These are phyloP conservation scores for Colletotrichum limetticola DNA, from an alignment of 2,329 filamentous ascomycete genomes.

Conservation along the genomic window DNA sequence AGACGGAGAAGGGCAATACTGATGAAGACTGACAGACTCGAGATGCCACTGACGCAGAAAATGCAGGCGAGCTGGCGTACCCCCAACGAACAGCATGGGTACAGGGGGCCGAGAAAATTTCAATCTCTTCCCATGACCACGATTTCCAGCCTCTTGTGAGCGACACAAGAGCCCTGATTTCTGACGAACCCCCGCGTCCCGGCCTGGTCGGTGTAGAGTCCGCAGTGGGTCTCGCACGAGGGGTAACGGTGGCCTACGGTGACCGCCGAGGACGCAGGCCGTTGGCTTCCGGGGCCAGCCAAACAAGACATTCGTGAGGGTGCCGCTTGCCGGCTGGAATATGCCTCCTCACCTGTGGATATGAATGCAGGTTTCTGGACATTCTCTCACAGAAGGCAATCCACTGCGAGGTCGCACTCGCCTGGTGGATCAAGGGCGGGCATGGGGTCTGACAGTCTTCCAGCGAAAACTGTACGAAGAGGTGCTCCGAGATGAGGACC, in stretches of 20 bases:
- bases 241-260: conserved; percentile 19
- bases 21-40: not conserved
- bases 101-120: not conserved
- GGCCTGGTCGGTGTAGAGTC: conserved; percentile 28
- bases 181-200: conserved; percentile 30
- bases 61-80: not conserved
- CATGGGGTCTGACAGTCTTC: not conserved
- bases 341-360: not conserved
- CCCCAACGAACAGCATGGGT: conserved; percentile 8
- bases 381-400: not conserved
- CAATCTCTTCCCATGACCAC: conserved; percentile 24
- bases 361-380: conserved; percentile 13
- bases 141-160: conserved; percentile 4
- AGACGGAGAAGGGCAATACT: not conserved
- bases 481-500: not conserved
- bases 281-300: conserved; percentile 16
- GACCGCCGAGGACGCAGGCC: conserved; percentile 23
- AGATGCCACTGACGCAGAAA: not conserved
- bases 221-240: conserved; percentile 26
- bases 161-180: conserved; percentile 15
- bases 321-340: conserved; percentile 7
- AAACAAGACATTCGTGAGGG: not conserved
- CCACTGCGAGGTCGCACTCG: conserved; percentile 9
- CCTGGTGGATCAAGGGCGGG: conserved; percentile 1
- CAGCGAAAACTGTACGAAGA: not conserved